Conservation (phyloP, 139 green algal genomes). For the Coelastrella sp. region DNA sequence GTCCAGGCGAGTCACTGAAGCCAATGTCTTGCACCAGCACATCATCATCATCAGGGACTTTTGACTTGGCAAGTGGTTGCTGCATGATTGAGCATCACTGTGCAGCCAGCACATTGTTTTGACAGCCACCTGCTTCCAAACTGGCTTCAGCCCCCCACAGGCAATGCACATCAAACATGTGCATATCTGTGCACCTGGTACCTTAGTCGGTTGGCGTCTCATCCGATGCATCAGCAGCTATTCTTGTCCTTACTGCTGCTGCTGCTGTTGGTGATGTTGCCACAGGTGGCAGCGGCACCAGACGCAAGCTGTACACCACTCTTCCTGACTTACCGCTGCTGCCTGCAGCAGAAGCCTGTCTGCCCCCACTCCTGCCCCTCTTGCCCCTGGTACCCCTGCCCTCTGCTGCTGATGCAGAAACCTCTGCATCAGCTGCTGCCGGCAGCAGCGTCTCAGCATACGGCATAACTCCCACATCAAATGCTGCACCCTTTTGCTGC, state of each 20-base stretch:
- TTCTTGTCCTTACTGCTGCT: not conserved
- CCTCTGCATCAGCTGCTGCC: not conserved
- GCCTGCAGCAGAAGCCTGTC: not conserved
- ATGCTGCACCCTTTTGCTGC: conserved; percentile 29
- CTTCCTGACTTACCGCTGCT: not conserved
- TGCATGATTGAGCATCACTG: too few relatives aligned
- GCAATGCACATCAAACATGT: too few relatives aligned
- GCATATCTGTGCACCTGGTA: not conserved
- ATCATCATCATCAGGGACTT: too few relatives aligned
- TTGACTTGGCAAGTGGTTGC: too few relatives aligned
- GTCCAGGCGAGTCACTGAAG: too few relatives aligned
- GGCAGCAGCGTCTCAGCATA: conserved; percentile 22
- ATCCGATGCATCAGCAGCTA: not conserved
- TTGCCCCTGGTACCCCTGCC: not conserved
- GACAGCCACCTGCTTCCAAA: too few relatives aligned
- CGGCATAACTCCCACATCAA: conserved; percentile 28
- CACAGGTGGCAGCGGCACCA: conserved; percentile 21
- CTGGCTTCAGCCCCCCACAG: too few relatives aligned
- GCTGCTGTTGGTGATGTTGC: not conserved
- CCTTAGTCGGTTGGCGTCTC: not conserved
- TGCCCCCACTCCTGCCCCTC: not conserved
- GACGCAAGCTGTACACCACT: conserved; percentile 33
- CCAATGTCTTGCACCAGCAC: too few relatives aligned
- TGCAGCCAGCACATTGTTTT: too few relatives aligned
- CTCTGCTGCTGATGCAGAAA: not conserved